phyloP scores from a whole-genome alignment of 805 yeast species.

The Lipomyces sp. region DNA sequence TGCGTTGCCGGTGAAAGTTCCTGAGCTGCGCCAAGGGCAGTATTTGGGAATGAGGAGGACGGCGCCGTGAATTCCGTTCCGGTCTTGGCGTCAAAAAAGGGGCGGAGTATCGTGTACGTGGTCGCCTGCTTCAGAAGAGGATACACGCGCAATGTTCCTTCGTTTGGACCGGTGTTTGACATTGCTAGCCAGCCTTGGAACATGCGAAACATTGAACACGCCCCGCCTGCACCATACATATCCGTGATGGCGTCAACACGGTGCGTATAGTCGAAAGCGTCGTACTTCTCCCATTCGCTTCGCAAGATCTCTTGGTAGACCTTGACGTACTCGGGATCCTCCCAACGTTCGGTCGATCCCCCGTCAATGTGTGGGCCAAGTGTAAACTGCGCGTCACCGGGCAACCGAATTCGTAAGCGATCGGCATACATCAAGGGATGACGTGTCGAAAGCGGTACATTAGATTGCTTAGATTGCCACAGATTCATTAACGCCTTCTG shows the following conservation, averaged over 20 bases:
- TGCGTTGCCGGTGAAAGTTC: slow-evolving; percentile 43
- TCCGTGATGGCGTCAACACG: slow-evolving; percentile 47
- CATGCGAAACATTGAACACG: slow-evolving; percentile 50
- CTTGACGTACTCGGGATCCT: slow-evolving; percentile 49
- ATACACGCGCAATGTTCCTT: slow-evolving; percentile 49
- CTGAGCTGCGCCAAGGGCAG: slow-evolving; percentile 45
- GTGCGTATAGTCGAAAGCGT: slow-evolving; percentile 48
- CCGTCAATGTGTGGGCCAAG: slow-evolving; percentile 52
- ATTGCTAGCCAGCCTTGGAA: slow-evolving; percentile 55
- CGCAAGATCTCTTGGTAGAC: slow-evolving; percentile 48
- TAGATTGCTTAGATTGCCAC: slow-evolving; percentile 45
- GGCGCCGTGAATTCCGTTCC: slow-evolving; percentile 15
- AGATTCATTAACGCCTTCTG: slow-evolving; percentile 43
- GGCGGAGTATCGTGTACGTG: slow-evolving; percentile 50
- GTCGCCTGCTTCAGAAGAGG: slow-evolving; percentile 49
- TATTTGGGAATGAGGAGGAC: slow-evolving; percentile 15
- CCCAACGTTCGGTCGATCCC: slow-evolving; percentile 55
- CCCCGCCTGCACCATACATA: slow-evolving; percentile 43
- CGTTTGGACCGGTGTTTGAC: slow-evolving; percentile 47
- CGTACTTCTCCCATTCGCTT: slow-evolving; percentile 53
- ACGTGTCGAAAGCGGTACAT: slow-evolving; percentile 43
- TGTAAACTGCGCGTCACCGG: slow-evolving; percentile 46
- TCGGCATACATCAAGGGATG: slow-evolving; percentile 52
- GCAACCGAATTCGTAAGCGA: slow-evolving; percentile 50
- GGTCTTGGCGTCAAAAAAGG: slow-evolving; percentile 41